Evolutionary conservation across 176 grass and related monocot genomes (phyloP).

Genomic region (Puccinellia tenuiflora): DNA sequence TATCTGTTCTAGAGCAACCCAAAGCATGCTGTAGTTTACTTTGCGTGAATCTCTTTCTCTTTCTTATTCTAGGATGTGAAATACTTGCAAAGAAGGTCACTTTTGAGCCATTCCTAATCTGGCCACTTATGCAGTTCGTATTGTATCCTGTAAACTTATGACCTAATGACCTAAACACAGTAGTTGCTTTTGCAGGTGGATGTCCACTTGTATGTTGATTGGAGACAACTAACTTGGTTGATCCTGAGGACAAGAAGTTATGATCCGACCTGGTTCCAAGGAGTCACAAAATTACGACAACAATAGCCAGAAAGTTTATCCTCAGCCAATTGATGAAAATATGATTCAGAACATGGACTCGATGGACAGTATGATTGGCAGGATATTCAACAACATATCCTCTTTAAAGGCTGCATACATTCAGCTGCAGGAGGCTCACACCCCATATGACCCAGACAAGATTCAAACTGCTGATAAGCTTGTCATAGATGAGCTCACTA

Average conservation of each 20-base stretch:
- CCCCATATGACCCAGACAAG: constrained; percentile 88
- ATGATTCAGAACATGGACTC: constrained; percentile 63
- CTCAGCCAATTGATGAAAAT: constrained; percentile 83
- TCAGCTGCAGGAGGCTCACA: constrained; percentile 91
- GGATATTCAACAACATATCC: constrained; percentile 91
- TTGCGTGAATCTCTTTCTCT: not conserved
- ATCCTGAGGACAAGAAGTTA: constrained; percentile 45
- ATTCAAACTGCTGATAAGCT: constrained; percentile 85
- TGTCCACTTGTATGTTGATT: constrained; percentile 9
- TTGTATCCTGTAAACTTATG: not conserved
- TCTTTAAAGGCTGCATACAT: constrained; percentile 91
- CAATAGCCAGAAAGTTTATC: constrained; percentile 93
- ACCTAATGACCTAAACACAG: constrained; percentile 20
- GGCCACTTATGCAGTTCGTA: not conserved
- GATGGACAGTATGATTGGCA: constrained; percentile 68
- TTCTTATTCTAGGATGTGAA: not conserved
- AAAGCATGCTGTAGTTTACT: not conserved
- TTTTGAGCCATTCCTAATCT: not conserved
- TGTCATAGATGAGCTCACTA: constrained; percentile 91
- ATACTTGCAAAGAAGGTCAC: not conserved
- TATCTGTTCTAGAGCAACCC: not conserved
- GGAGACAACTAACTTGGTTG: constrained; percentile 11
- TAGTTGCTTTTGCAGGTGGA: constrained; percentile 32
- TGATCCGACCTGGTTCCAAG: constrained; percentile 45
- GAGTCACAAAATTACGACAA: constrained; percentile 74